Conservation (phyloP, 768 basidiomycete species). For the Russula vinacea region DNA sequence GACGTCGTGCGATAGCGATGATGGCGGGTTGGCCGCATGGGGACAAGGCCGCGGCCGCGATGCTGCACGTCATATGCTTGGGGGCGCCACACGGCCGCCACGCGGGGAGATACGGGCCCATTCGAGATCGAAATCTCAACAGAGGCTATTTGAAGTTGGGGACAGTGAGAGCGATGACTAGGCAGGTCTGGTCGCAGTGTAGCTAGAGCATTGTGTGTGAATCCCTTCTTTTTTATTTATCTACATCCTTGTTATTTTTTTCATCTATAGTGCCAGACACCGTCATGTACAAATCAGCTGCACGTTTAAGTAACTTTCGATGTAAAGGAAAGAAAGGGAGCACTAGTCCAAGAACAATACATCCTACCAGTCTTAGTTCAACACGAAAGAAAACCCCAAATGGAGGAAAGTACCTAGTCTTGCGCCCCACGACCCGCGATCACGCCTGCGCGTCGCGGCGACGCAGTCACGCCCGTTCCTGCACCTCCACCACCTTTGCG, state of each 20-base stretch:
- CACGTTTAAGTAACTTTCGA: background rate
- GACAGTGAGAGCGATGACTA: slow-evolving; percentile 26
- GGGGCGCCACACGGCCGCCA: slow-evolving; percentile 22
- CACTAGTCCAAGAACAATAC: background rate
- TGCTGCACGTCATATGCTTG: slow-evolving; percentile 47
- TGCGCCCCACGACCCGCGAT: slow-evolving; percentile 22
- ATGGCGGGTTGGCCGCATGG: slow-evolving; percentile 38
- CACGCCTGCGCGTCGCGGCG: slow-evolving; percentile 26
- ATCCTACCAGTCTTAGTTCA: background rate
- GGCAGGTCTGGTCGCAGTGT: background rate
- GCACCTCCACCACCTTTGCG: slow-evolving; percentile 34
- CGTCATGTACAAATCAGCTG: slow-evolving; percentile 16
- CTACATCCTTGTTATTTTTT: background rate
- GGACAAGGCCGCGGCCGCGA: slow-evolving; percentile 50
- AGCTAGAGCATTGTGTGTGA: background rate
- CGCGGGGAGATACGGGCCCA: slow-evolving; percentile 7
- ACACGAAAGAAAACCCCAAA: background rate
- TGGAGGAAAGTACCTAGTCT: slow-evolving; percentile 1
- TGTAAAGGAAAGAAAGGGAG: background rate
- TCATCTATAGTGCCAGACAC: slow-evolving; percentile 1
- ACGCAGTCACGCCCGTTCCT: slow-evolving; percentile 12
- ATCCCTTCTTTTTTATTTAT: background rate
- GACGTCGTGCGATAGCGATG: slow-evolving; percentile 38
- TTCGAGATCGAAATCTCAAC: slow-evolving; percentile 21
- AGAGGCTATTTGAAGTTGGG: slow-evolving; percentile 23